phyloP scores from a whole-genome alignment of 257 asterid genomes.

The Solanum verrucosum region DNA sequence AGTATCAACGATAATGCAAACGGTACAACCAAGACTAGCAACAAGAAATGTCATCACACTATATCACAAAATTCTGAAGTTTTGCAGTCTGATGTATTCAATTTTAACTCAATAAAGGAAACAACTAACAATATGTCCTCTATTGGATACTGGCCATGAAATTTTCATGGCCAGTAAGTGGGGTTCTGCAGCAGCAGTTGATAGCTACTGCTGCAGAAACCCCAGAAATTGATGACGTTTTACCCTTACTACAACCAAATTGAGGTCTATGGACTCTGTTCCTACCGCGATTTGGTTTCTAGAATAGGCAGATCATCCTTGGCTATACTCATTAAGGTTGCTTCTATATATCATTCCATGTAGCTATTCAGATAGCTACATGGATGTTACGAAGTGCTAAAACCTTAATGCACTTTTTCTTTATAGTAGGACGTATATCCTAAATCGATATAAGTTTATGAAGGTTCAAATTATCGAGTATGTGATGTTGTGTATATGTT shows the following conservation, averaged over 20 bases:
- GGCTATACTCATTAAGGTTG: conserved; percentile 26
- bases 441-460: neutral
- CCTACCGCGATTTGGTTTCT: conserved; percentile 28
- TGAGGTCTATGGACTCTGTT: neutral
- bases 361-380: neutral
- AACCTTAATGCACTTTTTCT: conserved; percentile 10
- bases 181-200: conserved; percentile 20
- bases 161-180: conserved; percentile 26
- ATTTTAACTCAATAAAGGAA: conserved; percentile 14
- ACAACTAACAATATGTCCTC: conserved; percentile 6
- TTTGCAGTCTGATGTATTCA: conserved; percentile 30
- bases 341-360: neutral
- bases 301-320: conserved; percentile 60
- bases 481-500: neutral
- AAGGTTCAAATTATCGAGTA: neutral
- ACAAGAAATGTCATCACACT: neutral
- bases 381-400: conserved; percentile 3
- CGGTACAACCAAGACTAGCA: neutral
- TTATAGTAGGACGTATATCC: neutral
- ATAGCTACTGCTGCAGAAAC: conserved; percentile 27
- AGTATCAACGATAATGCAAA: neutral
- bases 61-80: conserved; percentile 36
- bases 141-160: conserved; percentile 18
- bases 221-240: conserved; percentile 21
- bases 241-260: conserved; percentile 17